These are phyloP conservation scores for Penicillium freii DNA, from an alignment of 2,329 filamentous ascomycete species.

Conservation along the genomic window DNA sequence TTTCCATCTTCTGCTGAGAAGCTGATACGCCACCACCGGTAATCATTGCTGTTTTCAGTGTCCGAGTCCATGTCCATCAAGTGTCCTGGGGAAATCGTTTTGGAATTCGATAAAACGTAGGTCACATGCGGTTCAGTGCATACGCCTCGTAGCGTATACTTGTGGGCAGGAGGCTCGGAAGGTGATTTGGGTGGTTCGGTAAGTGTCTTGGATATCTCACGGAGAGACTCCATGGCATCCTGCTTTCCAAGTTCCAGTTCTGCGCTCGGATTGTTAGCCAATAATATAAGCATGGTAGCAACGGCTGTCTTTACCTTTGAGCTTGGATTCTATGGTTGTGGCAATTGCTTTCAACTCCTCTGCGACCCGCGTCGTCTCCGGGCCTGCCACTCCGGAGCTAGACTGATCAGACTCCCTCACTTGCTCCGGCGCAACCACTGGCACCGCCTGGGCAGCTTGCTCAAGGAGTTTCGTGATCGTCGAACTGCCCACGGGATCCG, in stretches of 20 bases:
- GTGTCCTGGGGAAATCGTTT: conserved; percentile 20
- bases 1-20: conserved; percentile 48
- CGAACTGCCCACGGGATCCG: conserved; percentile 17
- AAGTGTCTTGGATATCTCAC: conserved; percentile 46
- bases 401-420: conserved; percentile 15
- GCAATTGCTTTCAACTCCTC: conserved; percentile 38
- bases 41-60: conserved; percentile 29
- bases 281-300: background rate
- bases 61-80: conserved; percentile 33
- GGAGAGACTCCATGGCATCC: conserved; percentile 42
- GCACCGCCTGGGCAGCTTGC: conserved; percentile 35
- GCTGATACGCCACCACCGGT: conserved; percentile 58
- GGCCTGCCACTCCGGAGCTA: conserved; percentile 18
- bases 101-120: conserved; percentile 51
- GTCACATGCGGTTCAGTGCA: conserved; percentile 58
- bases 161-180: conserved; percentile 43
- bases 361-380: conserved; percentile 31
- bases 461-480: conserved; percentile 35
- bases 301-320: conserved; percentile 33
- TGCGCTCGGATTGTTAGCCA: conserved; percentile 22
- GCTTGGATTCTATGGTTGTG: conserved; percentile 42
- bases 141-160: conserved; percentile 58
- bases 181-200: conserved; percentile 46
- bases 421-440: conserved; percentile 27
- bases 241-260: conserved; percentile 46